Evolutionary conservation across 169 alveolate species (phyloP).

Genomic region (Pseudocohnilembus persalinus): DNA sequence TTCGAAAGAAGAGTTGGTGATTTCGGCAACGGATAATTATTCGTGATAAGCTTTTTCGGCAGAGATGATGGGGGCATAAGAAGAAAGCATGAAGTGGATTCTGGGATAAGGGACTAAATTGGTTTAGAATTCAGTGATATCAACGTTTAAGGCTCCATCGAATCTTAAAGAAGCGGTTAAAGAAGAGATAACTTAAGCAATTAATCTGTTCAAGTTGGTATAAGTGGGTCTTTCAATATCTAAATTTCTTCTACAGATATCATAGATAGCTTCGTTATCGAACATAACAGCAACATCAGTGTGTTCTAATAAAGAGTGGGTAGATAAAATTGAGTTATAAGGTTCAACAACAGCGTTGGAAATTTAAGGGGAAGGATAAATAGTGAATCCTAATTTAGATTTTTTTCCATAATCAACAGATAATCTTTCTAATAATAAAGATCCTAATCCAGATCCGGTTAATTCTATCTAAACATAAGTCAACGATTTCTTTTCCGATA

Average conservation of each 20-base stretch:
- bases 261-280: slow-evolving; percentile 86
- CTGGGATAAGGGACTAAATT: slow-evolving; percentile 79
- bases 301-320: slow-evolving; percentile 72
- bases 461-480: slow-evolving; percentile 73
- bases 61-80: slow-evolving; percentile 71
- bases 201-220: slow-evolving; percentile 74
- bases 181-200: slow-evolving; percentile 79
- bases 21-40: slow-evolving; percentile 62
- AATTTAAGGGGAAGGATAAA: slow-evolving; percentile 79
- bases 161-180: slow-evolving; percentile 80
- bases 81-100: slow-evolving; percentile 64
- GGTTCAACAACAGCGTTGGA: slow-evolving; percentile 85
- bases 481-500: slow-evolving; percentile 71
- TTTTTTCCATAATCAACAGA: slow-evolving; percentile 77
- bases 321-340: slow-evolving; percentile 81
- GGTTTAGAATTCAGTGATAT: slow-evolving; percentile 78
- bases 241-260: slow-evolving; percentile 75
- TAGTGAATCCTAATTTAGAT: slow-evolving; percentile 76
- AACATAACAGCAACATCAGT: slow-evolving; percentile 81
- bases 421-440: slow-evolving; percentile 73
- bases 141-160: slow-evolving; percentile 78
- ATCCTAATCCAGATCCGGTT: slow-evolving; percentile 88
- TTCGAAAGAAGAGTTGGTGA: slow-evolving; percentile 71
- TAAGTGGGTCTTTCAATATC: slow-evolving; percentile 78
- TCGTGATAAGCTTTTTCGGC: slow-evolving; percentile 69